A percentile compares a stretch with the other conserved stretches of the same genome.
These are phyloP conservation scores for Bretziella fagacearum DNA, from an alignment of 2,329 filamentous ascomycete species.

Conservation along the genomic window DNA sequence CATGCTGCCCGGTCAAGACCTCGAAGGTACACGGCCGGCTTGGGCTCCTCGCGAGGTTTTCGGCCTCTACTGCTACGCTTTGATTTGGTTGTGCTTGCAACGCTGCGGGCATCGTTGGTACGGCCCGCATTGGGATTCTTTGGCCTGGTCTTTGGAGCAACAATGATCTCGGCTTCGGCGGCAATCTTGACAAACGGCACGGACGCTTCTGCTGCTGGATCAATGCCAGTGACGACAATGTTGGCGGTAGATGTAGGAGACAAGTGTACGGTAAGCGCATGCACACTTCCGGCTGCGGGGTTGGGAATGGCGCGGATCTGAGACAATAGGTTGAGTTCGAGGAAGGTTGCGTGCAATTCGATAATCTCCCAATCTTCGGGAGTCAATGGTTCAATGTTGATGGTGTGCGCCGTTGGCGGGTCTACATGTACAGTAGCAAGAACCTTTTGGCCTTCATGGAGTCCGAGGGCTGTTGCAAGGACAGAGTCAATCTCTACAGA, in stretches of 20 bases:
- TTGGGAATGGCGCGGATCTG: slow-evolving; percentile 91
- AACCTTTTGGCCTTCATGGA: slow-evolving; percentile 69
- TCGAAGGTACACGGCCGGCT: slow-evolving; percentile 57
- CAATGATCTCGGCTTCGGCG: slow-evolving; percentile 89
- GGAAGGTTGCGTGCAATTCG: slow-evolving; percentile 85
- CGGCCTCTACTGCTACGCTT: slow-evolving; percentile 62
- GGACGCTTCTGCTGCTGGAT: slow-evolving; percentile 30
- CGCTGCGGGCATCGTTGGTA: slow-evolving; percentile 55
- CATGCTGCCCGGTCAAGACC: slow-evolving; percentile 57
- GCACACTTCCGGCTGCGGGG: slow-evolving; percentile 43
- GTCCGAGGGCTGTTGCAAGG: slow-evolving; percentile 57
- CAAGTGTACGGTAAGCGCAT: slow-evolving; percentile 79
- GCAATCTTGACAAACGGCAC: slow-evolving; percentile 79
- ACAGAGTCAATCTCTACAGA: slow-evolving; percentile 77
- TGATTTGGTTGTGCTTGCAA: slow-evolving; percentile 60
- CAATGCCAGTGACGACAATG: slow-evolving; percentile 69
- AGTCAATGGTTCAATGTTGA: slow-evolving; percentile 92
- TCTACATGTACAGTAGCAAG: slow-evolving; percentile 61
- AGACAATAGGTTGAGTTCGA: slow-evolving; percentile 81
- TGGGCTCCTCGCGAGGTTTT: slow-evolving; percentile 44
- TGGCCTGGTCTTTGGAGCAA: slow-evolving; percentile 77
- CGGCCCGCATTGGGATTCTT: slow-evolving; percentile 36
- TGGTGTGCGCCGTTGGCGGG: slow-evolving; percentile 76
- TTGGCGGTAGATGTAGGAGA: slow-evolving; percentile 93
- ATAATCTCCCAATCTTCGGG: slow-evolving; percentile 98